Conservation (phyloP, 495 filamentous ascomycete genomes). For the Penicillium subrubescens region DNA sequence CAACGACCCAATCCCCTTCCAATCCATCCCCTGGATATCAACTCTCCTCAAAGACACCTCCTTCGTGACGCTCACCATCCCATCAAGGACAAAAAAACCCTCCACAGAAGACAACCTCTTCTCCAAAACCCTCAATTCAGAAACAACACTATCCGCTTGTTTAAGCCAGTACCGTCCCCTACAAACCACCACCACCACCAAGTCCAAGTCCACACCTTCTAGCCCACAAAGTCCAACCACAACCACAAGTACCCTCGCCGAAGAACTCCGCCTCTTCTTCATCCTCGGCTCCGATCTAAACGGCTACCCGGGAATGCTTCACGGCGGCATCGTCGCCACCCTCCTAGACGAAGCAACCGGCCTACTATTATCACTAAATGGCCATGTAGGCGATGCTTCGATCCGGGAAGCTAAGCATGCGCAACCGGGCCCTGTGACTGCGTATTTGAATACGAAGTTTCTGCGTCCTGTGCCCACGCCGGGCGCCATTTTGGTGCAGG, state of each 20-base stretch:
- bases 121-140: constrained; percentile 55
- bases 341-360: constrained; percentile 62
- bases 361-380: constrained; percentile 32
- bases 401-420: not conserved
- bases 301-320: constrained; percentile 57
- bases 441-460: constrained; percentile 60
- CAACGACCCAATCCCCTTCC: constrained; percentile 48
- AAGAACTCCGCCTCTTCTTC: constrained; percentile 43
- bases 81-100: constrained; percentile 46
- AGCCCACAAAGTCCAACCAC: not conserved
- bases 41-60: constrained; percentile 43
- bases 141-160: constrained; percentile 52
- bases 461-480: constrained; percentile 56
- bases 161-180: constrained; percentile 33
- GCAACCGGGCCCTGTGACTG: constrained; percentile 48
- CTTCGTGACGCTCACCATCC: constrained; percentile 38
- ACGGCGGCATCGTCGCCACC: constrained; percentile 53
- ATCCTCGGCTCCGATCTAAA: constrained; percentile 47
- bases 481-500: constrained; percentile 52
- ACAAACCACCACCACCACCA: not conserved
- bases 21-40: constrained; percentile 59
- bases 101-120: constrained; percentile 56
- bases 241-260: constrained; percentile 7
- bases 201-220: not conserved
- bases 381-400: constrained; percentile 11